A percentile compares a stretch with the other conserved stretches of the same genome.
phyloP scores from a whole-genome alignment of 2,329 filamentous ascomycete genomes.

The Nemania serpens region DNA sequence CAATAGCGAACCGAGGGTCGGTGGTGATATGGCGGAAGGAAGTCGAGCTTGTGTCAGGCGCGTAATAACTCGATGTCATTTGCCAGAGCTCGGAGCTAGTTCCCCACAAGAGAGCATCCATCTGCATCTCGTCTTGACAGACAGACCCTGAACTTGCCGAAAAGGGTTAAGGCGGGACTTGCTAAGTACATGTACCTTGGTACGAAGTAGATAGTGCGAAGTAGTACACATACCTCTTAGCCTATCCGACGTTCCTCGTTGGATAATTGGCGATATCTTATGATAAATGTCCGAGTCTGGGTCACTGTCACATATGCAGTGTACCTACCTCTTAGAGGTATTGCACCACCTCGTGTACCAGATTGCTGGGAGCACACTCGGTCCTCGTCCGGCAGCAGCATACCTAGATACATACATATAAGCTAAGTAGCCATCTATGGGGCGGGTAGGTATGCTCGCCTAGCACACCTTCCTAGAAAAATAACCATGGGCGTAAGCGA shows the following conservation, averaged over 20 bases:
- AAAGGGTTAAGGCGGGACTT: too few relatives aligned
- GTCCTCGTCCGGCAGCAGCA: background rate
- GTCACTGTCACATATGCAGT: constrained; percentile 29
- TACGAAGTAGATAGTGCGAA: constrained; percentile 2
- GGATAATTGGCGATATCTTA: constrained; percentile 1
- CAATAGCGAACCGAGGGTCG: too few relatives aligned
- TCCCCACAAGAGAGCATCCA: constrained; percentile 17
- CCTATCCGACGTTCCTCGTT: constrained; percentile 25
- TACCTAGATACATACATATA: too few relatives aligned
- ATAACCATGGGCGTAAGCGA: too few relatives aligned
- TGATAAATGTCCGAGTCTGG: background rate
- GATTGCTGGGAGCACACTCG: background rate
- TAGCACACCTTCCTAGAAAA: background rate
- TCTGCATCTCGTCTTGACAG: constrained; percentile 9
- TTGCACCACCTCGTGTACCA: background rate
- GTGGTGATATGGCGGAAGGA: constrained; percentile 6
- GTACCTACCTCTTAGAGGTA: constrained; percentile 1
- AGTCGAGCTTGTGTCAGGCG: constrained; percentile 19
- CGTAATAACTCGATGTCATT: constrained; percentile 28
- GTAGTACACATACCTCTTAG: too few relatives aligned
- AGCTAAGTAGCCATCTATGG: too few relatives aligned
- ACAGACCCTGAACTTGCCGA: constrained; percentile 21
- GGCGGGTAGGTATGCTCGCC: background rate
- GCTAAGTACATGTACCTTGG: too few relatives aligned
- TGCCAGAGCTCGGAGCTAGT: constrained; percentile 14